Base-by-base conservation (phyloP, 1,139 yeast species). In the Debaryomycetaceae sp. region DNA sequence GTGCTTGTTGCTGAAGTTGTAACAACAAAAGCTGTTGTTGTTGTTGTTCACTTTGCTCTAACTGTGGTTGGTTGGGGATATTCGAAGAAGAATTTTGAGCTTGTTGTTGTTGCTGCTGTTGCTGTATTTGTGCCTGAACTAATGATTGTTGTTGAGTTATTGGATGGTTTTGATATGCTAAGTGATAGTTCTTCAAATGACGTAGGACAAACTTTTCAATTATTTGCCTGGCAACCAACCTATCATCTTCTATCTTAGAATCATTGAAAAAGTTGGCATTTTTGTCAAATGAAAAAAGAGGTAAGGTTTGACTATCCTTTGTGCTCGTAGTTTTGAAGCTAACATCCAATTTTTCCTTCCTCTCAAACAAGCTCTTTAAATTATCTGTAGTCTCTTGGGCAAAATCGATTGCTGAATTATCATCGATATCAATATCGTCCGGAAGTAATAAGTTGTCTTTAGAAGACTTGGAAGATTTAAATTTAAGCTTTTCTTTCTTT, bases 91-190 rank as follows among this genome's bases (percentile, higher is more conserved):
- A 45, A 2, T 63, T 57, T 6, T 59, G 50, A 36, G 46, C 53
- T 48, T 49, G 62, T 47, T 50, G 64, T 46, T 53, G 68, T 42
- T 42, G 63, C 50, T 50, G 70, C 42, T 44, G 66, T 46, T 46
- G 62, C 51, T 56, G 66, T 39, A 54, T 64, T 42, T 58, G 69
- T 40, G 59, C 65, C 46, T 60, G 69, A 39, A 68, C 57, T 37
- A 69, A 63, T 3, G 69, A 58, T 49, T 64, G 73, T 50, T 70
- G 76, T 55, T 72, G 78, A 41, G 63, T 58, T 48, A 68, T 66
- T 41, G 75, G 76, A 51, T 73, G 79, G 55, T 73, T 73, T 51
- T 68, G 74, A 54, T 73, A 74, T 11, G 78, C 75, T 55, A 74
- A 68, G 52, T 74, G 78, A 50, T 74, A 74, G 50, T 73, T 74